Evolutionary conservation across 2,329 filamentous ascomycete genomes (phyloP), one percentile per base, ranked within the genome.

Genomic region (Colletotrichum sp.): DNA sequence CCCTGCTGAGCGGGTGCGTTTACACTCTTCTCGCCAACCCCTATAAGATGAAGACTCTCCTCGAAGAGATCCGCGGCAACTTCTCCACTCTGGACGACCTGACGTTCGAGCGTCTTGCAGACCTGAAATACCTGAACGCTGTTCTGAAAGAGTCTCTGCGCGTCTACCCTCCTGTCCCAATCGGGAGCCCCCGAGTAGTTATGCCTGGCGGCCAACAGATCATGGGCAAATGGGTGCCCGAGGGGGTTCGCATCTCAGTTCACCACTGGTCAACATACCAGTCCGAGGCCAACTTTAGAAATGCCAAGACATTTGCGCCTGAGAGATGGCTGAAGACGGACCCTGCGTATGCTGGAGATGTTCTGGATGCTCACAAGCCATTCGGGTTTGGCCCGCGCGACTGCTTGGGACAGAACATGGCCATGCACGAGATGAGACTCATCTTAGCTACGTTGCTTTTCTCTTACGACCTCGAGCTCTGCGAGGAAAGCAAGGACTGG

Each of bases 361-460:
- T 68, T n/a, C 52, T 79, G 8, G 84, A 86, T 71, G 89, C 90
- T 1, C 92, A 86, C 84, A 82, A 88, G 14, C 86, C 89, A 1
- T 92, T 92, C 78, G 88, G 88, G 36, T 83, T 87, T 57, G 90
- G 90, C 0, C 86, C 87, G 4, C 80, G 90, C 13, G 89, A 88
- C 43, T 92, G 90, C 75, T 86, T 92, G 34, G 90, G 90, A 0
- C 87, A 91, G 81, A 87, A 89, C 76, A 82, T 92, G 59, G 90
- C 89, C 3, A 87, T 90, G 83, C 84, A 89, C 28, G 90, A 92
- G 80, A 82, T 89, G n/a, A 87, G 87, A 71, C 83, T 89, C 30
- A 86, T 89, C 8, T 78, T 91, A 18, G 66, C 81, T 14, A 78
- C 71, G 4, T 43, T 70, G n/a, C 66, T 74, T 9, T 74, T 71